These are phyloP conservation scores for Neonectria ditissima DNA, from an alignment of 2,329 filamentous ascomycete genomes.

Conservation along the genomic window DNA sequence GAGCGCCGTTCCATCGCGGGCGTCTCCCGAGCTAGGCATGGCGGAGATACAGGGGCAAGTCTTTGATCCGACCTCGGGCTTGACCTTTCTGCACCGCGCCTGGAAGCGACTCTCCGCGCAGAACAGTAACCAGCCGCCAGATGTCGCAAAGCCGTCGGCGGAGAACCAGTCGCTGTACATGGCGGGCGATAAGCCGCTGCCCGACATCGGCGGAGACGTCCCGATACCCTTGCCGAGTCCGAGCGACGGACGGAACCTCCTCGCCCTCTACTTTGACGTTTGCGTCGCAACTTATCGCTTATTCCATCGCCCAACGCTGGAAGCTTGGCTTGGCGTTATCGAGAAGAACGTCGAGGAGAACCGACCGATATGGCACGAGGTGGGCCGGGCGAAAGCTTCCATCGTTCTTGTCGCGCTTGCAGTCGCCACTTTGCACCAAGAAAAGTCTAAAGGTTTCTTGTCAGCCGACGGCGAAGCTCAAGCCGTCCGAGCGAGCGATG, in stretches of 20 bases:
- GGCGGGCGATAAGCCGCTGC: conserved; percentile 64
- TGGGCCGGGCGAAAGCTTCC: conserved; percentile 59
- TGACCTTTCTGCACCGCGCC: conserved; percentile 65
- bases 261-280: conserved; percentile 69
- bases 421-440: conserved; percentile 59
- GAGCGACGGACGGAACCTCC: conserved; percentile 48
- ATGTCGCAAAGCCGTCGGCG: conserved; percentile 33
- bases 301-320: conserved; percentile 65
- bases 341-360: conserved; percentile 51
- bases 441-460: conserved; percentile 48
- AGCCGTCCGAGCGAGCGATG: conserved; percentile 50
- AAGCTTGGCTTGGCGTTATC: conserved; percentile 59
- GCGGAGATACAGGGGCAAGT: conserved; percentile 66
- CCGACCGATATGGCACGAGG: conserved; percentile 52
- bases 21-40: conserved; percentile 58
- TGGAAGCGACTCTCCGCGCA: conserved; percentile 63
- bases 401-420: conserved; percentile 63
- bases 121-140: conserved; percentile 46
- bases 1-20: conserved; percentile 52
- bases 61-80: conserved; percentile 62
- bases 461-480: conserved; percentile 43
- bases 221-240: conserved; percentile 54
- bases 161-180: conserved; percentile 59
- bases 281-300: conserved; percentile 71
- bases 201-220: conserved; percentile 44